phyloP scores from a whole-genome alignment of 1,139 yeast species.

The Pichia sp. region DNA sequence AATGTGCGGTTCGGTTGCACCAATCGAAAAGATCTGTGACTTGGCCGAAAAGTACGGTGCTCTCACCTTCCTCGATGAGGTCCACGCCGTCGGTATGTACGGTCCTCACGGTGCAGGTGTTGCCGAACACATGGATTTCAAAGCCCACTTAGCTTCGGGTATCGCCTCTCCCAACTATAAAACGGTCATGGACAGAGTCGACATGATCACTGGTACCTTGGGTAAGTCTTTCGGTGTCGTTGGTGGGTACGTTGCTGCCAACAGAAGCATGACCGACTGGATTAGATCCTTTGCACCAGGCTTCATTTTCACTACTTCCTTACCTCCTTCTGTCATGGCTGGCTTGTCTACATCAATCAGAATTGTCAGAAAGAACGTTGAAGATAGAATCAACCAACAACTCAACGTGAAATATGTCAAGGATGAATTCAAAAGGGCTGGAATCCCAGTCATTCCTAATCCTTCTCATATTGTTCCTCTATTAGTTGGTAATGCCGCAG shows the following conservation, averaged over 20 bases:
- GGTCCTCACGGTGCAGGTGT: conserved; percentile 99
- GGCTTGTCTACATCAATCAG: conserved; percentile 87
- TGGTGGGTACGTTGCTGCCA: conserved; percentile 96
- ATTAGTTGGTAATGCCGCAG: conserved; percentile 87
- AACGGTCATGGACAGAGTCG: conserved; percentile 84
- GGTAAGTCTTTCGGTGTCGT: conserved; percentile 97
- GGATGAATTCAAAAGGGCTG: conserved; percentile 58
- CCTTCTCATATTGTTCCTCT: conserved; percentile 97
- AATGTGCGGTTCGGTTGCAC: conserved; percentile 97
- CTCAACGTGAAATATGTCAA: conserved; percentile 82
- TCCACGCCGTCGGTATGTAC: conserved; percentile 97
- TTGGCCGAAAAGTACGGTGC: conserved; percentile 98
- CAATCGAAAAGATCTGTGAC: conserved; percentile 88
- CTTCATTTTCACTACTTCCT: conserved; percentile 89
- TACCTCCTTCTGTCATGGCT: conserved; percentile 98
- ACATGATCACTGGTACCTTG: conserved; percentile 93
- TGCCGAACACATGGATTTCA: conserved; percentile 91
- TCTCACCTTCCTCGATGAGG: conserved; percentile 93
- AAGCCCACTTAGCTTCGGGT: conserved; percentile 69
- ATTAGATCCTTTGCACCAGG: conserved; percentile 96
- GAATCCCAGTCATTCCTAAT: conserved; percentile 94
- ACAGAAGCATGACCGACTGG: conserved; percentile 83
- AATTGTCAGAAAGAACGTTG: conserved; percentile 72
- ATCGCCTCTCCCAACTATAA: conserved; percentile 46
- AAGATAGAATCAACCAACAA: conserved; percentile 82